A percentile compares a stretch with the other conserved stretches of the same genome.
Evolutionary conservation across 768 basidiomycete species (phyloP).

Genomic region (Trametes coccinea): DNA sequence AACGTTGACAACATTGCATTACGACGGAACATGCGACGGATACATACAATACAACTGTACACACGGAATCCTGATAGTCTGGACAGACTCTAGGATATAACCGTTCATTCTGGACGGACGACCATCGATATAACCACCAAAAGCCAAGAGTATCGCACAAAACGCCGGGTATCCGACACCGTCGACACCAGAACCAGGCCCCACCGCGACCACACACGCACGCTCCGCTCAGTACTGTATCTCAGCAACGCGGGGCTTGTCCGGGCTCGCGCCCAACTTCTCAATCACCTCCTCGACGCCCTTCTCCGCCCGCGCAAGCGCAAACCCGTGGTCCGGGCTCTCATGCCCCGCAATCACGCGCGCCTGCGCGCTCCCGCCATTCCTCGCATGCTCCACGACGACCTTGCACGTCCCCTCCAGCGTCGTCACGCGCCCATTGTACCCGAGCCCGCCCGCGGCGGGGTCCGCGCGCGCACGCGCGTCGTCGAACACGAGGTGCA

Average conservation of each 20-base stretch:
- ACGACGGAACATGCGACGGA: too few species aligned
- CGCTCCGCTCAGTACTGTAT: constrained; percentile 8
- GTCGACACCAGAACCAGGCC: neutral
- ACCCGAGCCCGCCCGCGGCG: constrained; percentile 40
- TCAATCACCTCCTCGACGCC: constrained; percentile 30
- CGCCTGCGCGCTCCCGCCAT: constrained; percentile 28
- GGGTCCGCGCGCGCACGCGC: constrained; percentile 38
- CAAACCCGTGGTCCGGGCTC: constrained; percentile 25
- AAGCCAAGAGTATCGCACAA: neutral
- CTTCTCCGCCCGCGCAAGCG: constrained; percentile 29
- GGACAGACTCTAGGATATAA: too few species aligned
- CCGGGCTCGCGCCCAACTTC: constrained; percentile 20
- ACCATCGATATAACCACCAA: too few species aligned
- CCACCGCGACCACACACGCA: neutral
- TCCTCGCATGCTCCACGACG: constrained; percentile 33
- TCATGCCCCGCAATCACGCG: constrained; percentile 27
- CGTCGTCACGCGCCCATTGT: constrained; percentile 31
- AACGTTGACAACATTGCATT: neutral
- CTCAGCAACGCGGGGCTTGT: constrained; percentile 14
- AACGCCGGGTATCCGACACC: neutral
- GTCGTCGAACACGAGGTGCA: constrained; percentile 43
- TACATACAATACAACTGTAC: too few species aligned
- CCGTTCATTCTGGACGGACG: too few species aligned
- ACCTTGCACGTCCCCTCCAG: constrained; percentile 38
- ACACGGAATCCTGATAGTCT: too few species aligned